Conservation (phyloP, 495 filamentous ascomycete genomes). For the Daldinia caldariorum region DNA sequence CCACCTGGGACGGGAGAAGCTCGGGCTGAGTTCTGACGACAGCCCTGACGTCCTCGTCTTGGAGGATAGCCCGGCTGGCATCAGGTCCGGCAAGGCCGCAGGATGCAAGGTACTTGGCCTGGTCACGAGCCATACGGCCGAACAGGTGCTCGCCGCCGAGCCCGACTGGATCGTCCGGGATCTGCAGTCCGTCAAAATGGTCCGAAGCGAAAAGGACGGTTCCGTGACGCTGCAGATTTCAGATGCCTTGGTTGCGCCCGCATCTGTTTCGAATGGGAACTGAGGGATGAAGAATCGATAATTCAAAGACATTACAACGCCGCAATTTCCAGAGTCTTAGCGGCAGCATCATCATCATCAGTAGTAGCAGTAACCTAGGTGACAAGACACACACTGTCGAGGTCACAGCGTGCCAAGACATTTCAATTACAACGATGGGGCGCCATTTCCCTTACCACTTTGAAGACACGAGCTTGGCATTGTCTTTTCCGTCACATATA, state of each 20-base stretch:
- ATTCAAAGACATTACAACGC: conserved; percentile 6
- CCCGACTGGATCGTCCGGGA: conserved; percentile 92
- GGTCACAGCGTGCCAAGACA: conserved; percentile 33
- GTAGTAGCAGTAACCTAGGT: conserved; percentile 1
- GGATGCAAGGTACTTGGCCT: conserved; percentile 90
- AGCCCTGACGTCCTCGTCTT: conserved; percentile 73
- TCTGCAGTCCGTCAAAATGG: conserved; percentile 73
- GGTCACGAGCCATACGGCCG: conserved; percentile 81
- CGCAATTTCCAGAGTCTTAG: conserved; percentile 5
- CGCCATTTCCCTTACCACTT: not conserved
- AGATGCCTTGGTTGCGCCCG: conserved; percentile 44
- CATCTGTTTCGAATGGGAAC: conserved; percentile 3
- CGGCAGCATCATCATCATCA: no score
- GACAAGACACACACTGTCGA: conserved; percentile 4
- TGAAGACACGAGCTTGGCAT: conserved; percentile 14
- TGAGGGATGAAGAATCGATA: conserved; percentile 1
- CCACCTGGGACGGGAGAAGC: conserved; percentile 69
- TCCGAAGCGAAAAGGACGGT: conserved; percentile 54
- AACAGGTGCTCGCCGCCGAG: conserved; percentile 73
- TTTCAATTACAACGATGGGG: conserved; percentile 5
- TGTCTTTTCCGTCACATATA: conserved; percentile 28
- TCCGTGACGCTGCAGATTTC: conserved; percentile 65
- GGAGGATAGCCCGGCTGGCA: conserved; percentile 94
- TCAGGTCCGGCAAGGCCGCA: conserved; percentile 85
- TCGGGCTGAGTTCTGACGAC: conserved; percentile 59